Evolutionary conservation across 371 early-diverging fungal genomes (phyloP).

Genomic region (Chytridiales sp.): DNA sequence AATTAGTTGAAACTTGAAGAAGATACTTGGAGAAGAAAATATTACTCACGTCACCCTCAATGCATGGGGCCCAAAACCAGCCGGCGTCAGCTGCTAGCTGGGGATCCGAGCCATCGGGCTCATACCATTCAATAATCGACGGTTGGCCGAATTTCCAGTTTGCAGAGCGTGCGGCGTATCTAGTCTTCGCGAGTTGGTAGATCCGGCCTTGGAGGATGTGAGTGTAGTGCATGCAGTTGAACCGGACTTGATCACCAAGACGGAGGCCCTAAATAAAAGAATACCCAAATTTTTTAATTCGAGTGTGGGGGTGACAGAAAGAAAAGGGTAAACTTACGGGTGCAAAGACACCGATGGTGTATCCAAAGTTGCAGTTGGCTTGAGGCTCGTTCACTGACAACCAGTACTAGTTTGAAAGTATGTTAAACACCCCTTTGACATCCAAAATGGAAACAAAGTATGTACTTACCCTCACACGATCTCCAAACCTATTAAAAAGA

Average conservation of each 20-base stretch:
- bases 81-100: too few relatives aligned
- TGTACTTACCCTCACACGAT: slow-evolving; percentile 16
- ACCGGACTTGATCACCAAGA: slow-evolving; percentile 5
- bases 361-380: slow-evolving; percentile 24
- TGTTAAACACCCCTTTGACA: neutral
- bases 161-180: neutral
- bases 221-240: slow-evolving; percentile 16
- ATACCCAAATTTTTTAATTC: too few relatives aligned
- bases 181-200: slow-evolving; percentile 17
- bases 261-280: too few relatives aligned
- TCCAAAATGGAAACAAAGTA: neutral
- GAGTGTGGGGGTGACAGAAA: too few relatives aligned
- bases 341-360: slow-evolving; percentile 11
- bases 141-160: slow-evolving; percentile 32
- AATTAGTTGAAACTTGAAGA: neutral
- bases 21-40: neutral
- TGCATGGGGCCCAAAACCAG: slow-evolving; percentile 1
- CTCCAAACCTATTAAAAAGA: slow-evolving; percentile 22
- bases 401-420: slow-evolving; percentile 19
- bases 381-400: slow-evolving; percentile 34
- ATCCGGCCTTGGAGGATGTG: slow-evolving; percentile 21
- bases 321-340: too few relatives aligned
- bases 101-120: neutral
- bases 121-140: slow-evolving; percentile 9
- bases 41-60: neutral